Conservation (phyloP, 1,284 basidiomycete genomes). For the Microbotryum lychnidis-dioicae region DNA sequence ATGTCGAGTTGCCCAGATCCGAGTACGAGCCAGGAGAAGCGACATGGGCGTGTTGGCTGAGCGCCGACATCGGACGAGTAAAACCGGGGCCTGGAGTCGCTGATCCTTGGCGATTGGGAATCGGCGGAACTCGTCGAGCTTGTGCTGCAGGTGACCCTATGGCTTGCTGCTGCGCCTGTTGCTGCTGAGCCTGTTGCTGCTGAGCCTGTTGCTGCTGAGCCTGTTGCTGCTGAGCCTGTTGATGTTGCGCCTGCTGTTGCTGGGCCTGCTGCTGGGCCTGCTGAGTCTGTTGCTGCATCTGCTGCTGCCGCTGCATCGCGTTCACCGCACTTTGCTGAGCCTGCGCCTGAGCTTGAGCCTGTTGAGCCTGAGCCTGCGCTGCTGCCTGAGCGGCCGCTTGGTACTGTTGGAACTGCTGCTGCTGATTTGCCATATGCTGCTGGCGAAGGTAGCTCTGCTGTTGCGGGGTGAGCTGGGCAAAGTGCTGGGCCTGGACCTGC, state of each 20-base stretch:
- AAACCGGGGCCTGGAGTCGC: too few species aligned
- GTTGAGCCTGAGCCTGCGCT: neutral
- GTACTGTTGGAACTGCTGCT: neutral
- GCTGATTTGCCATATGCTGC: constrained; percentile 3
- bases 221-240: neutral
- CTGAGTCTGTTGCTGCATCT: neutral
- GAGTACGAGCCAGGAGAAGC: neutral
- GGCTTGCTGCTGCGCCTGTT: neutral
- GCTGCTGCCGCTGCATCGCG: neutral
- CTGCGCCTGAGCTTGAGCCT: too few species aligned
- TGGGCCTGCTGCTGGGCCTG: neutral
- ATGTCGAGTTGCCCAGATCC: neutral
- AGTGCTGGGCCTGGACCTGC: constrained; percentile 15
- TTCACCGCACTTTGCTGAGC: too few species aligned
- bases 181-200: neutral
- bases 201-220: neutral
- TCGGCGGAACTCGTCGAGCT: too few species aligned
- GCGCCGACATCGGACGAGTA: constrained; percentile 3
- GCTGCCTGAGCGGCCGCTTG: neutral
- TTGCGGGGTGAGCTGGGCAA: constrained; percentile 7
- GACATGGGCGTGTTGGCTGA: constrained; percentile 3
- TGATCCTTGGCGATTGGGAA: too few species aligned
- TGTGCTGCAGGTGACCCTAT: too few species aligned
- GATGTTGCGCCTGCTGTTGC: neutral
- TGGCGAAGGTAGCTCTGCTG: constrained; percentile 18